Evolutionary conservation across 1,139 yeast genomes (phyloP).

Genomic region (Keqinozyma sinolaborantium): DNA sequence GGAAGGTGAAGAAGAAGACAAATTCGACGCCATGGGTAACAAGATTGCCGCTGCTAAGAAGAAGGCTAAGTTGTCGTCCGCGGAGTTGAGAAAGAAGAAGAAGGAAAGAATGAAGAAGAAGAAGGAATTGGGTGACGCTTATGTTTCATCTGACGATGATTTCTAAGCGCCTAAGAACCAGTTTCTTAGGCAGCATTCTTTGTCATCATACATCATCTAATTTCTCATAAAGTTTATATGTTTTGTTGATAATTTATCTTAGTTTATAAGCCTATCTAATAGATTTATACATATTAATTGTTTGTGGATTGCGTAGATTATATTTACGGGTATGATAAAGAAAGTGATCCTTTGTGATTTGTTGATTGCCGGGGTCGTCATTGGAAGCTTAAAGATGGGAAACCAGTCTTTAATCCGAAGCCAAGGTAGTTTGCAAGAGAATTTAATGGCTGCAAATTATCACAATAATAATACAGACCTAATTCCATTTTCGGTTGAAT

Average conservation of each 20-base stretch:
- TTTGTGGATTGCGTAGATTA: too few relatives aligned
- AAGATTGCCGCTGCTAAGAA: constrained; percentile 94
- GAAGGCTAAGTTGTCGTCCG: constrained; percentile 97
- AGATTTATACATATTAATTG: background rate
- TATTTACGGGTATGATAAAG: too few relatives aligned
- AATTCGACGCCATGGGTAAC: constrained; percentile 99
- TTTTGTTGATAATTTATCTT: background rate
- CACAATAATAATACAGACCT: too few relatives aligned
- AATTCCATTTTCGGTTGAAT: constrained; percentile 24
- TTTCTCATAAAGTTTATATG: background rate
- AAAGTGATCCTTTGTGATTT: too few relatives aligned
- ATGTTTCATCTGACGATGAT: constrained; percentile 94
- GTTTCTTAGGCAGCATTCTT: background rate
- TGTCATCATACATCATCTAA: background rate
- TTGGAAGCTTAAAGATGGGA: too few relatives aligned
- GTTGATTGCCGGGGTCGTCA: too few relatives aligned
- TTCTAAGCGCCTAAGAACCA: constrained; percentile 16
- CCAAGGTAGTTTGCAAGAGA: too few relatives aligned
- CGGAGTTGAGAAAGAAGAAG: constrained; percentile 99
- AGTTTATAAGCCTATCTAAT: background rate
- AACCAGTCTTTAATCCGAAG: too few relatives aligned
- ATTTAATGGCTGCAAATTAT: too few relatives aligned
- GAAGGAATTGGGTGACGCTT: constrained; percentile 99
- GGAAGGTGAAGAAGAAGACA: constrained; percentile 96
- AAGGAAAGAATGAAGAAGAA: constrained; percentile 99